Conservation (phyloP, 208 protist species). For the Leishmania aethiopica region DNA sequence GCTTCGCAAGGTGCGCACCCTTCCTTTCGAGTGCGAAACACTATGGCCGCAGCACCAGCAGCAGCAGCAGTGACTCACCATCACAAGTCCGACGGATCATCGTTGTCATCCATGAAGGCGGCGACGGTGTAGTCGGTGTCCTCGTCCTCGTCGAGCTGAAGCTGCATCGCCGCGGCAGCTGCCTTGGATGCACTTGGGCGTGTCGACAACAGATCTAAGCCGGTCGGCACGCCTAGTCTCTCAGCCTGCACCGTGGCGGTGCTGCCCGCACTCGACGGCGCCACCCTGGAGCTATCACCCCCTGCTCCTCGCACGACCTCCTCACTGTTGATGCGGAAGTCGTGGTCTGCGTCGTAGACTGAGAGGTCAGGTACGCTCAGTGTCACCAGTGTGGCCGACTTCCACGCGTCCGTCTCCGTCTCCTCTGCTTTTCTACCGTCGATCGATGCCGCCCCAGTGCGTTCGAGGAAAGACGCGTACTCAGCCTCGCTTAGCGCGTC, state of each 20-base stretch:
- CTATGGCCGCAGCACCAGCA: not conserved
- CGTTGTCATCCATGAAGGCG: conserved; percentile 19
- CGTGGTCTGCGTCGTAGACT: conserved; percentile 67
- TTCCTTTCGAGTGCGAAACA: not conserved
- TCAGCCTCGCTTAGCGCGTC: conserved; percentile 21
- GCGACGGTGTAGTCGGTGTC: conserved; percentile 37
- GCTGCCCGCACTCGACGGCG: not conserved
- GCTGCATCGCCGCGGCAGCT: conserved; percentile 27
- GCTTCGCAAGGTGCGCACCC: not conserved
- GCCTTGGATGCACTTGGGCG: not conserved
- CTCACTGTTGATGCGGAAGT: conserved; percentile 68
- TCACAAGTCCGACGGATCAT: conserved; percentile 22
- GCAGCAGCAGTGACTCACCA: not conserved
- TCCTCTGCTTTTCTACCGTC: not conserved
- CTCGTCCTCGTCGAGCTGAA: conserved; percentile 36
- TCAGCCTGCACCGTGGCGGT: not conserved
- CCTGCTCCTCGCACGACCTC: conserved; percentile 40
- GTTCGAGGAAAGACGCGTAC: conserved; percentile 25
- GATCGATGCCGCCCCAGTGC: conserved; percentile 5
- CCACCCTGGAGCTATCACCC: not conserved
- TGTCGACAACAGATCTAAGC: not conserved
- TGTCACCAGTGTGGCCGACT: conserved; percentile 38
- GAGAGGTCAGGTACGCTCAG: conserved; percentile 70
- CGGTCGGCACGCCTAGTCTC: not conserved
- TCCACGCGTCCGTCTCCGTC: conserved; percentile 19